Conservation (phyloP, 164 flowering plant genomes). For the Houttuynia cordata region DNA sequence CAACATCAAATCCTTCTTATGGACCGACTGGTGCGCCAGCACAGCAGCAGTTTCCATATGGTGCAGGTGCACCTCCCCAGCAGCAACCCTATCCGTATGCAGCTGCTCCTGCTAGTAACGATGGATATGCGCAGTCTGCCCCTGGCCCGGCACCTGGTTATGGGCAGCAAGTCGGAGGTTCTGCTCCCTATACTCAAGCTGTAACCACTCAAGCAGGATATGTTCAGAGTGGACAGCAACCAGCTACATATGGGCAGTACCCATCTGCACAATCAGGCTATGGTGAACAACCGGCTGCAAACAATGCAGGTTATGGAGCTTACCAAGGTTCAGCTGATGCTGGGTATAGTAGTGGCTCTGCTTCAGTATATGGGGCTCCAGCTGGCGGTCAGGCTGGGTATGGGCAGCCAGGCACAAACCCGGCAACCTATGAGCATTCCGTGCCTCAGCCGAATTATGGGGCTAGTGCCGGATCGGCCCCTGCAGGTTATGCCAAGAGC, state of each 20-base stretch:
- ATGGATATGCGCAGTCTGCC: slow-evolving; percentile 43
- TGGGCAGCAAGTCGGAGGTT: slow-evolving; percentile 18
- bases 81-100: slow-evolving; percentile 58
- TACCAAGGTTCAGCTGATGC: slow-evolving; percentile 48
- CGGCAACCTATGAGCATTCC: slow-evolving; percentile 49
- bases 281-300: slow-evolving; percentile 41
- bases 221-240: slow-evolving; percentile 40
- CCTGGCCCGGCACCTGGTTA: slow-evolving; percentile 33
- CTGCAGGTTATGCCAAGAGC: slow-evolving; percentile 20
- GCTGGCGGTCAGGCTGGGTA: slow-evolving; percentile 33
- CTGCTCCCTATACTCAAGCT: slow-evolving; percentile 13
- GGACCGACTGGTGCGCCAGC: slow-evolving; percentile 27
- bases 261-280: slow-evolving; percentile 49
- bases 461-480: slow-evolving; percentile 10
- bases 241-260: slow-evolving; percentile 41
- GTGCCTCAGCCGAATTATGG: slow-evolving; percentile 15
- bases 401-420: slow-evolving; percentile 41
- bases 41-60: slow-evolving; percentile 55
- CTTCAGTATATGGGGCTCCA: slow-evolving; percentile 33
- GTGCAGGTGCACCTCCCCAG: slow-evolving; percentile 36
- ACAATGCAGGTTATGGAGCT: slow-evolving; percentile 31
- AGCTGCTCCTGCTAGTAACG: slow-evolving; percentile 30
- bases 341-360: slow-evolving; percentile 7
- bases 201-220: slow-evolving; percentile 31
- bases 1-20: slow-evolving; percentile 38